These are phyloP conservation scores for Neltuma alba DNA, from an alignment of 306 rosid genomes.

Conservation along the genomic window DNA sequence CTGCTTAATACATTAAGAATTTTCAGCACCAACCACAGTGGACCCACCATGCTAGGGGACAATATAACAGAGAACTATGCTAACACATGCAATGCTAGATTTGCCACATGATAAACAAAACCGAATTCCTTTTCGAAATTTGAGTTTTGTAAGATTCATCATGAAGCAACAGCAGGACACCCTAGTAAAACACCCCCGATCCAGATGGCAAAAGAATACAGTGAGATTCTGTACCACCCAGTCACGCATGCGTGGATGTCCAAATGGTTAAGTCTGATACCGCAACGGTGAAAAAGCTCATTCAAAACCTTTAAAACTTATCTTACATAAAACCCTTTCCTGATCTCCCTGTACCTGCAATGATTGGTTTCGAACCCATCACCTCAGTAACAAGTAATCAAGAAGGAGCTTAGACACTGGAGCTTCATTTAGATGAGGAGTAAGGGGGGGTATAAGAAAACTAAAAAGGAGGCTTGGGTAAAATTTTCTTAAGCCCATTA, in stretches of 20 bases:
- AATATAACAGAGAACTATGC: constrained; percentile 28
- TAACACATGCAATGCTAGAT: constrained; percentile 30
- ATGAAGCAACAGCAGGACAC: constrained; percentile 8
- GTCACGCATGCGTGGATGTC: constrained; percentile 15
- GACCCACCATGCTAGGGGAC: constrained; percentile 23
- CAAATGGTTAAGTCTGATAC: constrained; percentile 11
- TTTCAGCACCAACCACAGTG: constrained; percentile 26
- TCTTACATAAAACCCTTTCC: constrained; percentile 21
- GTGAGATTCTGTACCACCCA: constrained; percentile 46
- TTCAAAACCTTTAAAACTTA: constrained; percentile 14
- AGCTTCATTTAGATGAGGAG: background rate
- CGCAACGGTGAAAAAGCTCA: constrained; percentile 15
- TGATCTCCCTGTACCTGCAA: constrained; percentile 33
- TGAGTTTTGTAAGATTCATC: background rate
- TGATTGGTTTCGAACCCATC: constrained; percentile 30
- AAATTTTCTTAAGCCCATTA: background rate
- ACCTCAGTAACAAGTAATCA: constrained; percentile 29
- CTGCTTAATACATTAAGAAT: background rate
- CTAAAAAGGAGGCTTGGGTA: background rate
- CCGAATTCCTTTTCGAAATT: background rate
- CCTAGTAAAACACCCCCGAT: constrained; percentile 30
- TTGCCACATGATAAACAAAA: constrained; percentile 27
- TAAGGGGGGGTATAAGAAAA: background rate
- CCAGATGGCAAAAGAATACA: constrained; percentile 38
- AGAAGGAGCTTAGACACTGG: constrained; percentile 26